Evolutionary conservation across 2,329 filamentous ascomycete species (phyloP).

Genomic region (Talaromyces rugulosus): DNA sequence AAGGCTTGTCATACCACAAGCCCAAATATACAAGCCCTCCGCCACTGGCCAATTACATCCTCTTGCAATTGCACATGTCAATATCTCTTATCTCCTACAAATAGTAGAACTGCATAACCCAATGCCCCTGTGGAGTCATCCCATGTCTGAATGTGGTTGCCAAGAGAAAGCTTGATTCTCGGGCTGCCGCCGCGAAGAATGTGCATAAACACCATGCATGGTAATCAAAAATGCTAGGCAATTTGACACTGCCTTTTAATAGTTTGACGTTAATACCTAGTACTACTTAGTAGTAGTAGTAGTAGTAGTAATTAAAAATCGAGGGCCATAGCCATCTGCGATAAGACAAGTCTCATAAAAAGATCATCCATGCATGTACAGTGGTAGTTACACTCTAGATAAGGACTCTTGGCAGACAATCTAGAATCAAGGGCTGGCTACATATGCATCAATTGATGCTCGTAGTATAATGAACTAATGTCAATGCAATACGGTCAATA

Average conservation of each 20-base stretch:
- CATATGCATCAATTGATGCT: background rate
- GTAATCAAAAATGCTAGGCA: background rate
- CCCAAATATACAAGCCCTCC: background rate
- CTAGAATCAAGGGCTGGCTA: background rate
- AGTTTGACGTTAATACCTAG: background rate
- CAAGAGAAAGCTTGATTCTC: constrained; percentile 14
- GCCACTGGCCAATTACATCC: background rate
- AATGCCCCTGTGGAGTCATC: background rate
- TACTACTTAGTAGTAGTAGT: background rate
- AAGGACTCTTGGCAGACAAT: no score
- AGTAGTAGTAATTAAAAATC: background rate
- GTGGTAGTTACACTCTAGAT: background rate
- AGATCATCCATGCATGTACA: background rate
- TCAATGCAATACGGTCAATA: background rate
- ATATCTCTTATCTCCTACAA: background rate
- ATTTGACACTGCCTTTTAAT: background rate
- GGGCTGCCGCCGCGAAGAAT: background rate
- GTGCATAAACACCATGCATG: background rate
- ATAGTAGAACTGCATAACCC: background rate
- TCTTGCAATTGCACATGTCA: background rate
- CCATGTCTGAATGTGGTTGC: constrained; percentile 1
- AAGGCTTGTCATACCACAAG: background rate
- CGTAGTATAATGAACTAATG: background rate
- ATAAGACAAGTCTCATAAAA: background rate
- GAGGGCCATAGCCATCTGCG: background rate